Percentiles rank a stretch among this genome's conserved stretches.
phyloP scores from a whole-genome alignment of 2,329 filamentous ascomycete genomes.

The Ophiostoma sp. region DNA sequence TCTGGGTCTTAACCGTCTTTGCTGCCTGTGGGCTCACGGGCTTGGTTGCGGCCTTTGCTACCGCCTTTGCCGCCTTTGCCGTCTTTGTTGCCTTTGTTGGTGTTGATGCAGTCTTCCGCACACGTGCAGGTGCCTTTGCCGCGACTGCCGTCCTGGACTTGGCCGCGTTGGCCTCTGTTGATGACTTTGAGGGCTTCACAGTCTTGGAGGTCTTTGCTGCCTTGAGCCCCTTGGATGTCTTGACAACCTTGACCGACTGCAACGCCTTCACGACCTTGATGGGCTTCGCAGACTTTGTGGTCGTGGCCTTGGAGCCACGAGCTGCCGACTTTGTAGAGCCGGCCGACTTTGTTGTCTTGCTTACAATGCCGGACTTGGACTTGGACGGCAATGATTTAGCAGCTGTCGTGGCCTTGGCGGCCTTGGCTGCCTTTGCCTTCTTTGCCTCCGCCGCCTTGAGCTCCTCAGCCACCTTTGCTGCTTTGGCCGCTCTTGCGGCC shows the following conservation, averaged over 20 bases:
- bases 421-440: conserved; percentile 16
- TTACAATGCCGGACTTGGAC: background rate
- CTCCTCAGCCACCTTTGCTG: conserved; percentile 18
- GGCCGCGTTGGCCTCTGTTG: background rate
- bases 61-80: background rate
- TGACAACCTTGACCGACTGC: conserved; percentile 35
- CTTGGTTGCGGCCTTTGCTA: background rate
- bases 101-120: background rate
- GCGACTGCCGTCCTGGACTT: background rate
- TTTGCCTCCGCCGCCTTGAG: conserved; percentile 17
- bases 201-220: conserved; percentile 13
- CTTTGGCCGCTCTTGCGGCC: conserved; percentile 27
- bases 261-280: conserved; percentile 15
- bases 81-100: background rate
- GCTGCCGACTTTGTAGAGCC: background rate
- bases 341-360: background rate
- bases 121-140: background rate
- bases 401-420: conserved; percentile 6
- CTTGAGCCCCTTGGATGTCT: conserved; percentile 19
- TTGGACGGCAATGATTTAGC: conserved; percentile 28
- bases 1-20: conserved; percentile 3
- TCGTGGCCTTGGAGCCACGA: background rate
- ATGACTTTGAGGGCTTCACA: conserved; percentile 24
- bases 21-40: background rate
- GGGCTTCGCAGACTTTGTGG: conserved; percentile 3